phyloP scores from a whole-genome alignment of 345 rosid genomes.

The Populus tremula region DNA sequence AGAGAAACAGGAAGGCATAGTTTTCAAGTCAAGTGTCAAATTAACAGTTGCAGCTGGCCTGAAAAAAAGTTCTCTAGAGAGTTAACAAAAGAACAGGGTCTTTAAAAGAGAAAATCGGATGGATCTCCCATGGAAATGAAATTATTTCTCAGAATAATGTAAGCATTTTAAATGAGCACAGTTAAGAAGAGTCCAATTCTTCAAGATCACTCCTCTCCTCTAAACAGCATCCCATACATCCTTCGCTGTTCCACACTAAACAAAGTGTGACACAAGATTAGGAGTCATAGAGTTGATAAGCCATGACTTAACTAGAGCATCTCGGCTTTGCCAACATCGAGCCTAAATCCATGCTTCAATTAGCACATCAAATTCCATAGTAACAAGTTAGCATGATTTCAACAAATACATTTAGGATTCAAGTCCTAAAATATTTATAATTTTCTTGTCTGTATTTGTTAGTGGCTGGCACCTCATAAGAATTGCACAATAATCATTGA shows the following conservation, averaged over 20 bases:
- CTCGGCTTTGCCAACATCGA: too few species aligned
- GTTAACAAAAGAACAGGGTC: neutral
- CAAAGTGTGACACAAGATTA: too few species aligned
- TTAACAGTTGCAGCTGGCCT: neutral
- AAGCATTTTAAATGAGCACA: neutral
- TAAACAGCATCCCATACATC: too few species aligned
- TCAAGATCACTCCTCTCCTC: too few species aligned
- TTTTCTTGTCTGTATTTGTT: neutral
- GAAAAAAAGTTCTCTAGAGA: neutral
- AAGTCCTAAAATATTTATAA: neutral
- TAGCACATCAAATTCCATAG: neutral
- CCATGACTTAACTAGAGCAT: too few species aligned
- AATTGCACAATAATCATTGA: neutral
- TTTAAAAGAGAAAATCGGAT: too few species aligned
- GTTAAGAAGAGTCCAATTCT: too few species aligned
- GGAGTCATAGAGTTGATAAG: too few species aligned
- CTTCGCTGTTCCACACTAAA: too few species aligned
- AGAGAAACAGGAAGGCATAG: neutral
- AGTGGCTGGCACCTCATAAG: too few species aligned
- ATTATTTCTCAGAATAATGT: neutral
- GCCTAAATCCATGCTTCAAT: too few species aligned
- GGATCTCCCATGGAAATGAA: neutral
- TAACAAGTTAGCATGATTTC: neutral
- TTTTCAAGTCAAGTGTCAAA: too few species aligned
- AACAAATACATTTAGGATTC: neutral